Conservation (phyloP, 306 rosid genomes). For the Malus sylvestris region DNA sequence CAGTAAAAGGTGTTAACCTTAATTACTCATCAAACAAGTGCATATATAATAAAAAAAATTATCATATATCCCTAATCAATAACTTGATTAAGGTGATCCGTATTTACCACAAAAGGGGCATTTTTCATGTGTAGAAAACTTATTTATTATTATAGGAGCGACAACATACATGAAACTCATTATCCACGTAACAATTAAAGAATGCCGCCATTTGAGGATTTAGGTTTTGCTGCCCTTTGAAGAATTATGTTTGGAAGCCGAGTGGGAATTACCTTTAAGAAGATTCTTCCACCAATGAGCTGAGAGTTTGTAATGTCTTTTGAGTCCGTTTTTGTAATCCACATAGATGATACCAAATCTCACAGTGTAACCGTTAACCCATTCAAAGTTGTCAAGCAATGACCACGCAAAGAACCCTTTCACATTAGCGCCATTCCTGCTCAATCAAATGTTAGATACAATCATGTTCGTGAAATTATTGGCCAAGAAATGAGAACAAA, state of each 20-base stretch:
- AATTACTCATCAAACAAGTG: neutral
- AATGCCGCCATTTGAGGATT: neutral
- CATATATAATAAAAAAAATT: neutral
- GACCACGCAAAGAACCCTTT: constrained; percentile 49
- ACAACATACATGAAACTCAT: neutral
- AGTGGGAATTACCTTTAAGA: neutral
- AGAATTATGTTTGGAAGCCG: neutral
- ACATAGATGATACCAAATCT: constrained; percentile 28
- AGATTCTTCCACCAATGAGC: constrained; percentile 18
- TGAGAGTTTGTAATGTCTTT: constrained; percentile 27
- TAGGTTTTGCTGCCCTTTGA: neutral
- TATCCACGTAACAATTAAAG: neutral
- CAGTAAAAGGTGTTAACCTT: neutral
- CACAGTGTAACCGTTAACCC: constrained; percentile 23
- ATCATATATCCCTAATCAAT: neutral
- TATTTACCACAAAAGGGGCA: neutral
- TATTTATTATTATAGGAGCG: neutral
- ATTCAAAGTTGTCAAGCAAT: constrained; percentile 43
- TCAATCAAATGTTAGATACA: neutral
- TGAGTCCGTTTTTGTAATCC: constrained; percentile 15
- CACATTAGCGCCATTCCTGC: constrained; percentile 38
- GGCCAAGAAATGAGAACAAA: neutral
- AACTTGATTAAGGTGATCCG: neutral
- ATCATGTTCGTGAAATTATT: neutral
- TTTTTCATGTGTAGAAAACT: neutral